A percentile compares a stretch with the other conserved stretches of the same genome.
These are phyloP conservation scores for Arabidopsis suecica DNA, from an alignment of 345 rosid genomes.

Conservation along the genomic window DNA sequence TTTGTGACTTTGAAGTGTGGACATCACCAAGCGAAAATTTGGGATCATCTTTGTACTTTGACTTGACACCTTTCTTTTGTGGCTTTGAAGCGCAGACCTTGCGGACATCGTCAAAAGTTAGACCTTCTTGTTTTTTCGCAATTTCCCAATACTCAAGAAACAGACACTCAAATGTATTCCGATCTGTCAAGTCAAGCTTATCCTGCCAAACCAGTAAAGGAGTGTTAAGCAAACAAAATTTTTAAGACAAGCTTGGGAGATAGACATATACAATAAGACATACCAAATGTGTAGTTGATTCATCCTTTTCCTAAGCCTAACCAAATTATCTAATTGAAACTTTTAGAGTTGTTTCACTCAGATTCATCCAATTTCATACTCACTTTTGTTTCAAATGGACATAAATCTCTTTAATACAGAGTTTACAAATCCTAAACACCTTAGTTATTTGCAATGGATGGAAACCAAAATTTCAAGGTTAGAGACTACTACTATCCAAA, in stretches of 20 bases:
- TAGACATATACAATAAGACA: not conserved
- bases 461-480: not conserved
- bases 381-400: not conserved
- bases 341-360: constrained; percentile 4
- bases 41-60: constrained; percentile 18
- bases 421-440: not conserved
- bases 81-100: constrained; percentile 45
- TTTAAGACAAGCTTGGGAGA: not conserved
- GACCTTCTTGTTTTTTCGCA: constrained; percentile 46
- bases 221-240: constrained; percentile 16
- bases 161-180: constrained; percentile 49
- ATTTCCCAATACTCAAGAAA: constrained; percentile 59
- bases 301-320: constrained; percentile 16
- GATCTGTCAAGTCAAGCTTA: constrained; percentile 46
- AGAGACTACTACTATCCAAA: no score
- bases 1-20: constrained; percentile 35
- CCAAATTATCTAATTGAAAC: not conserved
- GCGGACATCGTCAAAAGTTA: constrained; percentile 50
- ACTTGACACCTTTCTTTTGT: constrained; percentile 22
- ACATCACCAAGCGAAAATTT: constrained; percentile 39
- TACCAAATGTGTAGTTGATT: not conserved
- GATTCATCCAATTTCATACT: not conserved
- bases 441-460: not conserved
- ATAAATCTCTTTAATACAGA: not conserved
- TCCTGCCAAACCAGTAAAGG: constrained; percentile 38